Evolutionary conservation across 2,329 filamentous ascomycete species (phyloP), one percentile per base, ranked within the genome.

Genomic region (Cylindrodendrum hubeiense): DNA sequence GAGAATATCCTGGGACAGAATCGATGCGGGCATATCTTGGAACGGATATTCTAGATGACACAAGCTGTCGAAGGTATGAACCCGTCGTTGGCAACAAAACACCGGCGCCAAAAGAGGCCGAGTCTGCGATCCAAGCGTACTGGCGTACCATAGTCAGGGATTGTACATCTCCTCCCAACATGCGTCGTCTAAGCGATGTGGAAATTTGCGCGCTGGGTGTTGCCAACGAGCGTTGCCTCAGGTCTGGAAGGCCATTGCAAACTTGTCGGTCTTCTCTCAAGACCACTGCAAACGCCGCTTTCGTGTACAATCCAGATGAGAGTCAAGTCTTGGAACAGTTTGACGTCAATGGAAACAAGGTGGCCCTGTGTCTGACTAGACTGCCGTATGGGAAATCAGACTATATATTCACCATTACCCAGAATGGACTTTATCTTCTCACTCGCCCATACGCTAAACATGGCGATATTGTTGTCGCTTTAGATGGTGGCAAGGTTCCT

Each of bases 401-500:
- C 4, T 46, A 39, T 6, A 50, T 54, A 13, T 69, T 69, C 22
- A 12, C 28, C 2, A 13, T 55, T 1, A 52, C 53, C 0, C 37
- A 66, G 0, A 70, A 66, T 12, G 67, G 60, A 0, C 9, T 69
- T 1, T 68, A 46, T n/a, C 17, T 66, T 2, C n/a, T 67, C 3
- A 43, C 34, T 1, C 54, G 67, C 1, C 46, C 28, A 2, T 37
- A 57, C 17, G 52, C 34, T 1, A 26, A 9, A 1, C 9, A 57
- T n/a, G 67, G 64, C 2, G 67, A 69, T 19, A 17, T 63, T 2
- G 44, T 70, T 7, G 56, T 4, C 4, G 50, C 68, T 30, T 4
- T 69, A 2, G 67, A 70, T 10, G 67, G 67, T 2, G 67, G 49
- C 0, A 69, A 68, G 17, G 53, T 70, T 2, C 67, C 67, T 0